phyloP scores from a whole-genome alignment of 805 yeast species.

The Lipomyces oligophaga region DNA sequence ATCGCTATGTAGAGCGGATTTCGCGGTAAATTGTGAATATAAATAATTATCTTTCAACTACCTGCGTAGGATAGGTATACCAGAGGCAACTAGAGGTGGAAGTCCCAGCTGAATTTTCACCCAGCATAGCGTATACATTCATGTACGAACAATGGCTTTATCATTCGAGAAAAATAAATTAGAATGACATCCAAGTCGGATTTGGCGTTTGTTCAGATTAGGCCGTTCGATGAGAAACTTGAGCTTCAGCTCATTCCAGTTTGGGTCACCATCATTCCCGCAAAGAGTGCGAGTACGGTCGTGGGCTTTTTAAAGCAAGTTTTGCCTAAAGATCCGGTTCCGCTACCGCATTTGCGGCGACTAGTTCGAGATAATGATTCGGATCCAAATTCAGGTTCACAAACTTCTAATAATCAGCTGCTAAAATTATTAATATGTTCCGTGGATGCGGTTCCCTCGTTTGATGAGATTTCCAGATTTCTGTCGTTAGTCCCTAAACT shows the following conservation, averaged over 20 bases:
- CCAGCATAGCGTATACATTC: no score
- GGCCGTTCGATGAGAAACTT: no score
- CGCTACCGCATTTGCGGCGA: conserved; percentile 39
- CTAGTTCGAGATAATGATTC: conserved; percentile 31
- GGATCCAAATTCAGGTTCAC: background rate
- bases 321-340: conserved; percentile 36
- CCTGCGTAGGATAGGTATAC: no score
- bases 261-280: conserved; percentile 37
- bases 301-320: conserved; percentile 33
- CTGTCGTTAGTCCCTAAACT: conserved; percentile 15
- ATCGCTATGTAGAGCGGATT: conserved; percentile 12
- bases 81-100: no score
- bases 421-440: conserved; percentile 49
- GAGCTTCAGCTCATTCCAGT: no score
- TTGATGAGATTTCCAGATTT: conserved; percentile 35
- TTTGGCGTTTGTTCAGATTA: no score
- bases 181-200: no score
- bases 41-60: no score
- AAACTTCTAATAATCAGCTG: conserved; percentile 4
- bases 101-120: no score
- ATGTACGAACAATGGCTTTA: no score
- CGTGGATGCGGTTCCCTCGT: conserved; percentile 34
- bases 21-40: no score
- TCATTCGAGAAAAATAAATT: no score
- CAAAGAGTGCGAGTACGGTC: conserved; percentile 32